Evolutionary conservation across 805 yeast species (phyloP), one percentile per base, ranked within the genome.

Genomic region (Ogataea naganishii): DNA sequence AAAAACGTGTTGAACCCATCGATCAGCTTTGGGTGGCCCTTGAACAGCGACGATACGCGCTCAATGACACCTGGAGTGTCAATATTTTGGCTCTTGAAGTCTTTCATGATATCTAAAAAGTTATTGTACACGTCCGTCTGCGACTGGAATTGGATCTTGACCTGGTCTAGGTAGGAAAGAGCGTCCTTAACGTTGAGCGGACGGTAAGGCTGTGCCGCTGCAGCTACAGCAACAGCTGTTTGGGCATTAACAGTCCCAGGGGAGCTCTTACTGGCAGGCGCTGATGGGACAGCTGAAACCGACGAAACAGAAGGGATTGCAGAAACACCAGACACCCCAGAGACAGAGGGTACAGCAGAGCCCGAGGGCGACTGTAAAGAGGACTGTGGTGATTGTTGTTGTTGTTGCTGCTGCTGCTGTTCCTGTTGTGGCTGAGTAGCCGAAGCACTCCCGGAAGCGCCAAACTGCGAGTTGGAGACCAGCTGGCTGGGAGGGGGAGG

Each of bases 11-110:
- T 92, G 59, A 92, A 94, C 0, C 99, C 98, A 58, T 92, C 97
- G 39, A 92, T 89, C 47, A 92, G 66, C 38, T 80, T 75, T 2
- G 95, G 95, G 55, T 86, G 95, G 10, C 96, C 97, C 39, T 88
- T 73, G 55, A 92, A 92, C 33, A 92, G 62, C 2, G 81, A 71
- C 0, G 96, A 84, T 1, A 92, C 98, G 35, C 98, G 68, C 53
- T 89, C 96, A 51, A 92, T 92, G 18, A 92, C 99, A 20, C 97
- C 99, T 0, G 97, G 98, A 0, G 99, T 92, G 54, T 92, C 97
- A 46, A 92, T 88, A 37, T 75, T 75, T 61, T 89, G 96, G 31
- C 94, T 80, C 63, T 94, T 94, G 64, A 92, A 94, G 52, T 94
- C 99, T 62, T 94, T 94, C 99, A 92, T 92, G 40, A 92, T 89